These are phyloP conservation scores for Ogataea hybrid DNA, from an alignment of 1,139 yeast genomes.

Conservation along the genomic window DNA sequence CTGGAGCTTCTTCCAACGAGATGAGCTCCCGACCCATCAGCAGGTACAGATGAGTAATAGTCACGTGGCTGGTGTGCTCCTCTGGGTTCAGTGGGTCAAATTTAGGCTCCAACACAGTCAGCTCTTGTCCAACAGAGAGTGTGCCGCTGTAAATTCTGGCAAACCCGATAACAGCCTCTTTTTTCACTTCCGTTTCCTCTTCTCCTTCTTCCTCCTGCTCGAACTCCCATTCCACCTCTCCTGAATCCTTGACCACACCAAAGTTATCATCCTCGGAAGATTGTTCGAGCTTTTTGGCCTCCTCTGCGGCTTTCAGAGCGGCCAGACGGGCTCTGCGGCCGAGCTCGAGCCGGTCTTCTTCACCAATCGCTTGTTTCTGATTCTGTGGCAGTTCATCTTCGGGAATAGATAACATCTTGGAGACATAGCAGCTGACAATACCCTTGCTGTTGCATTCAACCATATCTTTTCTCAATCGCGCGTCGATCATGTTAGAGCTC, in stretches of 20 bases:
- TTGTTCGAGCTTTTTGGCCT: slow-evolving; percentile 42
- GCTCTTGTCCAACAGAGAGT: slow-evolving; percentile 66
- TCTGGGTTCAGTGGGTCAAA: slow-evolving; percentile 70
- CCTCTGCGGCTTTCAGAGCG: slow-evolving; percentile 68
- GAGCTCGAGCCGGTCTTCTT: slow-evolving; percentile 65
- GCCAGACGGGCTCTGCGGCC: slow-evolving; percentile 67
- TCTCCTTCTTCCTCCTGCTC: slow-evolving; percentile 43
- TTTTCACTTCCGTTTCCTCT: slow-evolving; percentile 42
- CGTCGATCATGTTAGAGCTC: slow-evolving; percentile 49
- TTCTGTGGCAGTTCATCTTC: slow-evolving; percentile 74
- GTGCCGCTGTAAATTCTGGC: slow-evolving; percentile 89
- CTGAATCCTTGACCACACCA: slow-evolving; percentile 33
- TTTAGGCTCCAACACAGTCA: slow-evolving; percentile 81
- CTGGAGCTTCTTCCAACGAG: slow-evolving; percentile 76
- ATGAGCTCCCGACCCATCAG: slow-evolving; percentile 93
- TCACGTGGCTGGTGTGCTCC: slow-evolving; percentile 52
- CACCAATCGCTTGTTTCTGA: slow-evolving; percentile 38
- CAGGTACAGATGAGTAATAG: slow-evolving; percentile 67
- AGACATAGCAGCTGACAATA: slow-evolving; percentile 77
- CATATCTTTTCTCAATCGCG: slow-evolving; percentile 54
- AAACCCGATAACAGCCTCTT: slow-evolving; percentile 78
- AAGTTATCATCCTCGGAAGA: slow-evolving; percentile 27
- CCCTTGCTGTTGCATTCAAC: slow-evolving; percentile 60
- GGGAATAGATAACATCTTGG: slow-evolving; percentile 86
- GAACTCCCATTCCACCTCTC: slow-evolving; percentile 40